Base-by-base conservation (phyloP, 768 basidiomycete genomes). In the Boletales sp. region DNA sequence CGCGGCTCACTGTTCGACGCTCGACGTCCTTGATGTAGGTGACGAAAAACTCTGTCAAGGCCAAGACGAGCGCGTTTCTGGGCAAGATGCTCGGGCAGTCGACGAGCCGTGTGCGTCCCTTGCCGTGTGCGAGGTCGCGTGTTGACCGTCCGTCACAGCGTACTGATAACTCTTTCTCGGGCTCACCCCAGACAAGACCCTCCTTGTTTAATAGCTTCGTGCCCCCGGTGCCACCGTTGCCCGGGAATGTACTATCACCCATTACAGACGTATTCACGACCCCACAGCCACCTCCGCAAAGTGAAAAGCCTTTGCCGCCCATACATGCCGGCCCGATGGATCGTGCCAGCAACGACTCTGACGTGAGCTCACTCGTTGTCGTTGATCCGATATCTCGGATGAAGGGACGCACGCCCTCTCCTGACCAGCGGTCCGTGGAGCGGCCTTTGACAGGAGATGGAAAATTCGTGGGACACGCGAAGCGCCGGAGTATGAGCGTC, bases 61-160 rank as follows among this genome's bases (percentile, higher is more conserved):
- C 82, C 34, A 91, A 88, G 65, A 88, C 87, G n/a, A 86, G 79
- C 59, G 86, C 86, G 41, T 83, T 92, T 63, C 73, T 86, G 55
- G 87, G 87, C 3, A 90, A 84, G 68, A 85, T 92, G 83, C 69
- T 85, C 35, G 87, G 87, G 4, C 79, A 84, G 57, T 74, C 71
- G 42, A 77, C 77, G 31, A 75, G 85, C 68, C 83, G 82, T 47
- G 87, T 89, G 68, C 64, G 77, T 66, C 55, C 8, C 19, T 54
- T 19, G 8, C 17, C 32, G 2, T 50, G 25, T 47, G 54, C 42
- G 48, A 45, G 31, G 8, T 44, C 42, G 47, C 44, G 34, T 54
- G 40, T 57, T 57, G 57, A 66, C 38, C n/a, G 38, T 30, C 37
- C 48, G 21, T 41, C 54, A 37, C 49, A 84, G 83, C 82, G 80